A percentile compares a stretch with the other conserved stretches of the same genome.
Conservation (phyloP, 129 eudicot genomes). For the Artemisia tridentata region DNA sequence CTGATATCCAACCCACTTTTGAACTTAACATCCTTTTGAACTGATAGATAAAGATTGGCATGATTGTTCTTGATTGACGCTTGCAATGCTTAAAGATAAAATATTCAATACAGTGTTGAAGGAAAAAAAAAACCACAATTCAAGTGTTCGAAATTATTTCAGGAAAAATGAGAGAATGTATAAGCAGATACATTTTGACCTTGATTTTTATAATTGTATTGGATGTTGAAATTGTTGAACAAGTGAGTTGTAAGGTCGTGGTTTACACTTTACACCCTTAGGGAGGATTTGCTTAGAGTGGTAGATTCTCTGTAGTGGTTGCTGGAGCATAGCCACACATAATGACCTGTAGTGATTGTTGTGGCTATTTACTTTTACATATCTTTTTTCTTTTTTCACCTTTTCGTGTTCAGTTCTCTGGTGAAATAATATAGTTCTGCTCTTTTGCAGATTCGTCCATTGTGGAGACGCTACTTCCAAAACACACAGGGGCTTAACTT, state of each 20-base stretch:
- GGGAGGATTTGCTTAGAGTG: neutral
- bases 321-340: neutral
- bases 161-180: neutral
- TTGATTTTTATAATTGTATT: neutral
- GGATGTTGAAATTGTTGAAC: neutral
- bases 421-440: no score
- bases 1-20: no score
- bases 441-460: slow-evolving; percentile 41
- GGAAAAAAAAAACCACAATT: neutral
- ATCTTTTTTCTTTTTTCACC: no score
- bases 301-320: neutral
- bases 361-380: neutral
- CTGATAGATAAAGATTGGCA: no score
- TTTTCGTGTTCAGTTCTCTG: no score
- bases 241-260: neutral
- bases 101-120: neutral
- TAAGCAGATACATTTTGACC: neutral
- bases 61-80: neutral
- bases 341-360: no score
- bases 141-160: neutral
- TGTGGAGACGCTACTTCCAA: slow-evolving; percentile 55
- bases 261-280: neutral
- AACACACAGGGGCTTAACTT: slow-evolving; percentile 47
- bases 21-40: no score
- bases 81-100: neutral